Evolutionary conservation across 805 yeast species (phyloP).

Genomic region (Phaffomyces opuntiae): DNA sequence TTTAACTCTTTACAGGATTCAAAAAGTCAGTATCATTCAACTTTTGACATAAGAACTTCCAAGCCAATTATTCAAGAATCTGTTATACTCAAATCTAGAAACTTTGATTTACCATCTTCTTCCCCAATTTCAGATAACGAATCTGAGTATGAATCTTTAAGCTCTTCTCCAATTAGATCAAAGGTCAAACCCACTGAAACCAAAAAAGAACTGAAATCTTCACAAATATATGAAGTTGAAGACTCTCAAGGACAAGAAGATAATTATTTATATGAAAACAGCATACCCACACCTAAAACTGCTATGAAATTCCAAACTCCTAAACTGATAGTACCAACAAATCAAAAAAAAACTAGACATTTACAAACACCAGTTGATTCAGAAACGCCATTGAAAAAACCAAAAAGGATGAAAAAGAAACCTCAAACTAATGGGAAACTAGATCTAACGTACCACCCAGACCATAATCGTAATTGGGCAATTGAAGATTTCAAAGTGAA

Average conservation of each 20-base stretch:
- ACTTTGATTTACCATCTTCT: constrained; percentile 10
- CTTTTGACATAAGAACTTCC: constrained; percentile 6
- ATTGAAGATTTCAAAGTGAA: constrained; percentile 33
- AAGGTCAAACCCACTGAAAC: not conserved
- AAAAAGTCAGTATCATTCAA: constrained; percentile 1
- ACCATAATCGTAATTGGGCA: constrained; percentile 27
- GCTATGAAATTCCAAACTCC: constrained; percentile 12
- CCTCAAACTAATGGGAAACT: not conserved
- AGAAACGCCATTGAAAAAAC: constrained; percentile 15
- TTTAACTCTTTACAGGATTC: not conserved
- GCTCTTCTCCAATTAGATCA: constrained; percentile 7
- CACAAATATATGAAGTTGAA: constrained; percentile 1
- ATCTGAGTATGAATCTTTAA: not conserved
- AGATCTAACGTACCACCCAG: constrained; percentile 15
- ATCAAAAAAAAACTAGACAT: not conserved
- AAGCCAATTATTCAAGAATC: constrained; percentile 9
- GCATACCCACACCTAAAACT: constrained; percentile 12
- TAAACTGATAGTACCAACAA: not conserved
- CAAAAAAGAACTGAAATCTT: constrained; percentile 1
- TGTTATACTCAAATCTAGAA: constrained; percentile 10
- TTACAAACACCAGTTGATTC: constrained; percentile 14
- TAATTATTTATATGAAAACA: not conserved
- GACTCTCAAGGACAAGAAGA: constrained; percentile 9
- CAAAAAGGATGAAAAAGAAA: not conserved
- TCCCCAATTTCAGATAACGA: constrained; percentile 4